phyloP scores from a whole-genome alignment of 2,329 filamentous ascomycete species.

The Botrytis sinoallii region DNA sequence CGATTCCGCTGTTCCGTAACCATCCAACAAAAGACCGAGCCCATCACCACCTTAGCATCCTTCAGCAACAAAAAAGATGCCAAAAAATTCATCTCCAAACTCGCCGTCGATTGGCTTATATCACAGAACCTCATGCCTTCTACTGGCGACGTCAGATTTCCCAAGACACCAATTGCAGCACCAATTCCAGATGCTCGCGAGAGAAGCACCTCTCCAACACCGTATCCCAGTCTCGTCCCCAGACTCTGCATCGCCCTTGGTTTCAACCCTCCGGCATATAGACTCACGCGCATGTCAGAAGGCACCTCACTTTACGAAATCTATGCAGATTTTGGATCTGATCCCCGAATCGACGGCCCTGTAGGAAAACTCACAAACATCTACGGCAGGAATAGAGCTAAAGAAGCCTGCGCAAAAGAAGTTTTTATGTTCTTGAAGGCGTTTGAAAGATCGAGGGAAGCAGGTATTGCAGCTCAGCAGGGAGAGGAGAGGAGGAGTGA shows the following conservation, averaged over 20 bases:
- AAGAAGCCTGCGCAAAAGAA: slow-evolving; percentile 46
- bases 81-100: slow-evolving; percentile 36
- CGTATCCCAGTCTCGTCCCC: slow-evolving; percentile 26
- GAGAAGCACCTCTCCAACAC: background rate
- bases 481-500: background rate
- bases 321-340: slow-evolving; percentile 33
- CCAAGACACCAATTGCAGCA: slow-evolving; percentile 22
- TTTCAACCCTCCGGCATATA: slow-evolving; percentile 31
- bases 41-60: background rate
- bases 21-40: background rate
- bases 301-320: slow-evolving; percentile 28
- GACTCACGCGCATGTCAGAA: slow-evolving; percentile 18
- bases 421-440: slow-evolving; percentile 41
- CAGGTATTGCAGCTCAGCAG: slow-evolving; percentile 22
- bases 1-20: slow-evolving; percentile 5
- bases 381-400: slow-evolving; percentile 48
- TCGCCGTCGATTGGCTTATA: slow-evolving; percentile 37
- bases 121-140: slow-evolving; percentile 33
- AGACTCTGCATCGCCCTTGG: slow-evolving; percentile 30
- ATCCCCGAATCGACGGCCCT: slow-evolving; percentile 36
- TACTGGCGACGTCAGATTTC: slow-evolving; percentile 30
- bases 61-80: slow-evolving; percentile 34
- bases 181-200: background rate
- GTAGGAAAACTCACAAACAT: slow-evolving; percentile 44
- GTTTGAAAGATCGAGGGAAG: slow-evolving; percentile 36